A percentile compares a stretch with the other conserved stretches of the same genome.
phyloP scores from a whole-genome alignment of 2,329 filamentous ascomycete species.

The Alternaria burnsii region DNA sequence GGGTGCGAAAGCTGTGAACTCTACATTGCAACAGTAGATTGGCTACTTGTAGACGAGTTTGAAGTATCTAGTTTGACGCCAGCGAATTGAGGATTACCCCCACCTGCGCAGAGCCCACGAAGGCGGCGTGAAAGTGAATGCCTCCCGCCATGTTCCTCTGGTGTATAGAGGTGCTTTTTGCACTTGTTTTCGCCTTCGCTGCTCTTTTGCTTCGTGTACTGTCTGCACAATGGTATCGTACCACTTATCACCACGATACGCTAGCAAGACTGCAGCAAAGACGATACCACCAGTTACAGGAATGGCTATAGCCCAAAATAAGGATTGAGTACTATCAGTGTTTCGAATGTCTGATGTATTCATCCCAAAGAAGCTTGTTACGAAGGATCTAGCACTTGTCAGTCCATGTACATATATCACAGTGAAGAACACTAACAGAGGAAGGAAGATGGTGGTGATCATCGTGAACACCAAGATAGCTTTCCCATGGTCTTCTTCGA shows the following conservation, averaged over 20 bases:
- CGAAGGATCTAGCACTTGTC: slow-evolving; percentile 16
- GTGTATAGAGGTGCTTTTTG: not conserved
- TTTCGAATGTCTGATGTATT: slow-evolving; percentile 26
- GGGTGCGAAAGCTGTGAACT: not conserved
- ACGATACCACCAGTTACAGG: slow-evolving; percentile 17
- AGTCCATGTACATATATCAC: not conserved
- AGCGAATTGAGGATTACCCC: not conserved
- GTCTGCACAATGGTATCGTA: slow-evolving; percentile 1
- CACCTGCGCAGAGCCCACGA: not conserved
- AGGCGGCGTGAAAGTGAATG: not conserved
- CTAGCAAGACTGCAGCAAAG: slow-evolving; percentile 6
- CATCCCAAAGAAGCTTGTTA: slow-evolving; percentile 29
- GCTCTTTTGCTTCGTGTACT: not conserved
- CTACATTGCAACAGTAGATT: not conserved
- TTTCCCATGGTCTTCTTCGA: slow-evolving; percentile 21
- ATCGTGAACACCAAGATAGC: slow-evolving; percentile 22
- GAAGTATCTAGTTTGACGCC: no score
- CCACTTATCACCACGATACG: slow-evolving; percentile 9
- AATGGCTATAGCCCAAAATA: slow-evolving; percentile 28
- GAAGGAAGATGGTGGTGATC: slow-evolving; percentile 50
- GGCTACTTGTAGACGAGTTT: no score
- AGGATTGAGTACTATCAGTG: slow-evolving; percentile 14
- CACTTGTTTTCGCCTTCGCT: not conserved
- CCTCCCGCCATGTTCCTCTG: not conserved
- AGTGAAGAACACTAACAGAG: slow-evolving; percentile 28